These are phyloP conservation scores for Tetracladium maxilliforme DNA, from an alignment of 2,329 filamentous ascomycete genomes.

Conservation along the genomic window DNA sequence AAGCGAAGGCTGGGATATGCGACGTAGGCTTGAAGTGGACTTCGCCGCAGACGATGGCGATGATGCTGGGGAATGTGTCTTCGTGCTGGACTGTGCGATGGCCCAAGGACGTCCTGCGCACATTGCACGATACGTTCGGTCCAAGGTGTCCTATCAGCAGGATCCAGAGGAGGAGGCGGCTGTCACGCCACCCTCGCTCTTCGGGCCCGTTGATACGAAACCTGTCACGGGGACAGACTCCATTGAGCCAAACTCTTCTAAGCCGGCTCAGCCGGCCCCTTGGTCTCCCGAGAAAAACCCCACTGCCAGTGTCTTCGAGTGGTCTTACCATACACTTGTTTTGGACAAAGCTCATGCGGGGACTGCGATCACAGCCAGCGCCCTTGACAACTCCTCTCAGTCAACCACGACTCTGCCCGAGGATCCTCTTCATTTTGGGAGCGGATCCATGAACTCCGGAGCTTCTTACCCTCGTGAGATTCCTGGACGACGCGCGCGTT, in stretches of 20 bases:
- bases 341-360: conserved; percentile 39
- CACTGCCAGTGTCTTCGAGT: too few species aligned
- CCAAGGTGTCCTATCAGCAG: too few species aligned
- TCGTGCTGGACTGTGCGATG: conserved; percentile 66
- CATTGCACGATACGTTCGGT: too few species aligned
- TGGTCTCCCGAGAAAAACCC: background rate
- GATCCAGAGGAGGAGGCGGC: too few species aligned
- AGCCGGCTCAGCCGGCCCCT: background rate
- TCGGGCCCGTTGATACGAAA: too few species aligned
- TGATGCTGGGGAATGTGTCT: conserved; percentile 60
- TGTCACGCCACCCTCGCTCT: too few species aligned
- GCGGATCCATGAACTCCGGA: conserved; percentile 4
- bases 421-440: conserved; percentile 45
- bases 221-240: too few species aligned
- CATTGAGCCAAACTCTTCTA: background rate
- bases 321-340: too few species aligned
- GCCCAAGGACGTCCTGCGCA: too few species aligned
- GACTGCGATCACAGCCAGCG: conserved; percentile 51
- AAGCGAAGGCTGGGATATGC: conserved; percentile 88
- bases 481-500: conserved; percentile 70
- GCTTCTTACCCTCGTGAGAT: conserved; percentile 37
- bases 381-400: conserved; percentile 61
- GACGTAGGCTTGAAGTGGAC: conserved; percentile 69
- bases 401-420: conserved; percentile 60
- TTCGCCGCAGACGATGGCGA: conserved; percentile 71